A percentile compares a stretch with the other conserved stretches of the same genome.
Evolutionary conservation across 179 eudicot species (phyloP).

Genomic region (Vitellaria paradoxa): DNA sequence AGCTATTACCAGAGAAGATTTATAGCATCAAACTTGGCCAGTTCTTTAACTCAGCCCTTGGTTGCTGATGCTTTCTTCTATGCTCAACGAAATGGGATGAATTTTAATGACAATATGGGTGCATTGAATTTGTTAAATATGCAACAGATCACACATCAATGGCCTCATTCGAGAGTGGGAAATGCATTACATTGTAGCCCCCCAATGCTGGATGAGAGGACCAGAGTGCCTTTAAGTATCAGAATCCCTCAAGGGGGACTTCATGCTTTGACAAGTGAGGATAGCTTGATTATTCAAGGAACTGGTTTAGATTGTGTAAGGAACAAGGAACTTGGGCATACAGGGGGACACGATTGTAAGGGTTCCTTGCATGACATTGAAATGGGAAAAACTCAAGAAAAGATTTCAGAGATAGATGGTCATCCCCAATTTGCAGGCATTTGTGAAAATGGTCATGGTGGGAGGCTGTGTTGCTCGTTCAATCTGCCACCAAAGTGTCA

Average conservation of each 20-base stretch:
- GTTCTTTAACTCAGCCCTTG: slow-evolving; percentile 11
- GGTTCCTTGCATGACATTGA: slow-evolving; percentile 9
- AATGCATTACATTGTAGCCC: slow-evolving; percentile 11
- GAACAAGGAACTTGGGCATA: slow-evolving; percentile 24
- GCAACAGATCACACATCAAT: slow-evolving; percentile 11
- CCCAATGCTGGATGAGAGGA: slow-evolving; percentile 18
- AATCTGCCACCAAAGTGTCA: slow-evolving; percentile 29
- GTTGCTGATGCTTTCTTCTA: slow-evolving; percentile 14
- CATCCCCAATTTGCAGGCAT: slow-evolving; percentile 26
- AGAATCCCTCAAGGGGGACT: slow-evolving; percentile 22
- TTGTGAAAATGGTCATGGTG: slow-evolving; percentile 30
- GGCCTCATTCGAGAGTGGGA: slow-evolving; percentile 12
- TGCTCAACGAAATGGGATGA: slow-evolving; percentile 21
- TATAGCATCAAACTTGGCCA: slow-evolving; percentile 13
- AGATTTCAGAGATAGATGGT: slow-evolving; percentile 25
- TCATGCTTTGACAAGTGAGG: slow-evolving; percentile 35
- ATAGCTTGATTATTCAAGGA: slow-evolving; percentile 32
- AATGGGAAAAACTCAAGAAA: slow-evolving; percentile 23
- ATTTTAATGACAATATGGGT: slow-evolving; percentile 12
- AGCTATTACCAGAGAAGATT: slow-evolving; percentile 13
- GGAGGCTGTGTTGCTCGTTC: slow-evolving; percentile 22
- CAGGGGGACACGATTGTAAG: slow-evolving; percentile 19
- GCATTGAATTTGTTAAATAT: slow-evolving; percentile 7
- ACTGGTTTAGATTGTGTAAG: slow-evolving; percentile 30
- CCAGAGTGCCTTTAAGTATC: slow-evolving; percentile 1